phyloP scores from a whole-genome alignment of 768 basidiomycete species.

The Suillus discolor region DNA sequence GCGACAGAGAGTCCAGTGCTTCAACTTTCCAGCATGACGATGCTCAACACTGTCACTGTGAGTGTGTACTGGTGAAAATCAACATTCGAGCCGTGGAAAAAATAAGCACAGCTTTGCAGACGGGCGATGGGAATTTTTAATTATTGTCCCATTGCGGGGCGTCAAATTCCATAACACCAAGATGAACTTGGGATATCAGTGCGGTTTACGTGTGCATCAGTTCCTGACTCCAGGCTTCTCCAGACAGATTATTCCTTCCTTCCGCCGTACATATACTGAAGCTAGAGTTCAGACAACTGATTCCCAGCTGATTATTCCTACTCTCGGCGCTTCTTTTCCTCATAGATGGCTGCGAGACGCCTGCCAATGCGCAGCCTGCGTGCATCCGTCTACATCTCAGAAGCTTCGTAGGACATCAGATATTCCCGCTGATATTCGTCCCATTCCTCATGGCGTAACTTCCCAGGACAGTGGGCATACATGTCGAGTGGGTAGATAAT shows the following conservation, averaged over 20 bases:
- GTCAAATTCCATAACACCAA: neutral
- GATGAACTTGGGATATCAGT: neutral
- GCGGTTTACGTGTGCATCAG: neutral
- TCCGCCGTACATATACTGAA: neutral
- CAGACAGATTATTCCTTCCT: neutral
- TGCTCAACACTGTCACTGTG: no score
- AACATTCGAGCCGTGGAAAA: no score
- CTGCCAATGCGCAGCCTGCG: conserved; percentile 69
- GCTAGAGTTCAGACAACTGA: neutral
- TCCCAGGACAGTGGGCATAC: conserved; percentile 50
- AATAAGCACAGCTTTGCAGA: no score
- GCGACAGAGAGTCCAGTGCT: no score
- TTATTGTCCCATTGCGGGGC: no score
- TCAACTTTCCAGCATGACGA: no score
- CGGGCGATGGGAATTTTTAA: no score
- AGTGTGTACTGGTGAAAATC: no score
- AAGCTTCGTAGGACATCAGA: conserved; percentile 75
- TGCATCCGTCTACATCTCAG: conserved; percentile 80
- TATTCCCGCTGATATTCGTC: conserved; percentile 52
- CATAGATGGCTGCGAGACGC: conserved; percentile 85
- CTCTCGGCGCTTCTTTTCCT: conserved; percentile 51
- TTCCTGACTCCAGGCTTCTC: neutral
- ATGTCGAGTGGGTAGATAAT: conserved; percentile 58
- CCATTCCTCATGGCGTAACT: conserved; percentile 43
- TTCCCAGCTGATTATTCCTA: conserved; percentile 19